A percentile compares a stretch with the other conserved stretches of the same genome.
These are phyloP conservation scores for Batrachochytrium dendrobatidis DNA, from an alignment of 371 early-diverging fungal species.

Conservation along the genomic window DNA sequence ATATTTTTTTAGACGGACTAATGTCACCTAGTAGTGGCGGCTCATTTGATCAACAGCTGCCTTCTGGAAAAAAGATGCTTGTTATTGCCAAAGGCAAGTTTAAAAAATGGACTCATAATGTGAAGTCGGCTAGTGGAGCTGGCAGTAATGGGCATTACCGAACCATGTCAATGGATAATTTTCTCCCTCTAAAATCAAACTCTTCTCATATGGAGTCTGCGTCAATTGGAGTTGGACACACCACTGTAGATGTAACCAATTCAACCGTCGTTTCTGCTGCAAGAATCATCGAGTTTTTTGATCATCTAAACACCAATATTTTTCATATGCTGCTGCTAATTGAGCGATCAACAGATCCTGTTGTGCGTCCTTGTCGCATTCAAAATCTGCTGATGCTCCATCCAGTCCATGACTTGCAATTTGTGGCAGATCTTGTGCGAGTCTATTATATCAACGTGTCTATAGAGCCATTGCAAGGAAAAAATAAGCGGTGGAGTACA, in stretches of 20 bases:
- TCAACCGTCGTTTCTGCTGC: background rate
- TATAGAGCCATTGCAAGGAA: too few relatives aligned
- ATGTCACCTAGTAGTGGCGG: background rate
- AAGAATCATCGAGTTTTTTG: background rate
- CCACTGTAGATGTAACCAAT: background rate
- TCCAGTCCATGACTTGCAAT: background rate
- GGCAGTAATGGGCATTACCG: too few relatives aligned
- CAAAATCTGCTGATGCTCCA: background rate
- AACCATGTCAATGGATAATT: background rate
- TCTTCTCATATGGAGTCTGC: background rate
- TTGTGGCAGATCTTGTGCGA: background rate
- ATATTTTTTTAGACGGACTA: background rate
- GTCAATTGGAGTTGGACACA: too few relatives aligned
- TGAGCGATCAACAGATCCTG: background rate
- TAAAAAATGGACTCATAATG: background rate
- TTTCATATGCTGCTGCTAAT: background rate
- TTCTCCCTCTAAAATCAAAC: background rate
- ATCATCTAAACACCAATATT: background rate
- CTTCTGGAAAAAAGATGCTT: background rate
- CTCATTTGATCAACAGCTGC: background rate
- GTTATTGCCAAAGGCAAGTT: background rate
- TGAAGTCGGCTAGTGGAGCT: background rate
- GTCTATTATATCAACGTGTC: background rate
- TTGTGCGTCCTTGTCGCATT: background rate
- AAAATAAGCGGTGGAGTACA: too few relatives aligned